Conservation (phyloP, 495 filamentous ascomycete species). For the Podospora sp. region DNA sequence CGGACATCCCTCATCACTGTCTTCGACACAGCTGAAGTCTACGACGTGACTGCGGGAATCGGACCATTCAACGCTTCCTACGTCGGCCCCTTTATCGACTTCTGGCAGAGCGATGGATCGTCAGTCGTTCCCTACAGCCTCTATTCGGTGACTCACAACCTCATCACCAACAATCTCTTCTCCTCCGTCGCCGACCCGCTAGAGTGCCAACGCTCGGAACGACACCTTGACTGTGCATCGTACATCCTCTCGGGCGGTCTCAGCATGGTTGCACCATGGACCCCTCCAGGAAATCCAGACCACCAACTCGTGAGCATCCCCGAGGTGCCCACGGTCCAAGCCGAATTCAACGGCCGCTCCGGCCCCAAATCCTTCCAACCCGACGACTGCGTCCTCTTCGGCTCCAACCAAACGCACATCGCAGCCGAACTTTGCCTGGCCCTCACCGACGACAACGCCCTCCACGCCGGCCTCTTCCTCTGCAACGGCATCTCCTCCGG, state of each 20-base stretch:
- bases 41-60: constrained; percentile 23
- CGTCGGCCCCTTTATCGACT: constrained; percentile 12
- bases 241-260: constrained; percentile 19
- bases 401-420: constrained; percentile 1
- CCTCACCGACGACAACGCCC: background rate
- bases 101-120: background rate
- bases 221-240: constrained; percentile 13
- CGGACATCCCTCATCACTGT: constrained; percentile 16
- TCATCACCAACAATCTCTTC: constrained; percentile 18
- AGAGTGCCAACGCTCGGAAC: background rate
- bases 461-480: constrained; percentile 11
- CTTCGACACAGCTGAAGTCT: constrained; percentile 12
- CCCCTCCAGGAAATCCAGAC: constrained; percentile 11
- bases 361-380: background rate
- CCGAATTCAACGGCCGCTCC: constrained; percentile 9
- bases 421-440: constrained; percentile 9
- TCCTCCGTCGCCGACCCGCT: constrained; percentile 15
- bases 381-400: constrained; percentile 10
- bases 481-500: background rate
- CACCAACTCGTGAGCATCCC: constrained; percentile 7
- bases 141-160: constrained; percentile 10
- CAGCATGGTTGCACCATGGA: constrained; percentile 13
- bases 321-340: constrained; percentile 6
- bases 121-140: constrained; percentile 16
- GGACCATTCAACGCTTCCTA: constrained; percentile 27